Evolutionary conservation across 2,329 filamentous ascomycete species (phyloP).

Genomic region (Aspergillus nomiae): DNA sequence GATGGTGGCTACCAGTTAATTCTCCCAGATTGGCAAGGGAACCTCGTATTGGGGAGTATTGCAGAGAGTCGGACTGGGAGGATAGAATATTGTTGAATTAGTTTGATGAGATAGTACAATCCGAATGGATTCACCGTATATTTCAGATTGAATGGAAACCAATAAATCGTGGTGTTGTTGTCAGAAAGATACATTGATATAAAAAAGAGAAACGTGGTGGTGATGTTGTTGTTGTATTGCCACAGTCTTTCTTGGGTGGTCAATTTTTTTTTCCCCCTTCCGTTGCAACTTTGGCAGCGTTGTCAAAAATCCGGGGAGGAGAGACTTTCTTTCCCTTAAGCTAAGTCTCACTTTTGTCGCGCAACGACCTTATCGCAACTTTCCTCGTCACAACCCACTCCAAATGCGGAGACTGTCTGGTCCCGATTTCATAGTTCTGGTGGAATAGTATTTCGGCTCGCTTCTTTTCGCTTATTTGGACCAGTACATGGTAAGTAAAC

Average conservation of each 20-base stretch:
- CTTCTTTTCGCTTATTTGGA: conserved; percentile 28
- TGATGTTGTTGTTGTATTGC: background rate
- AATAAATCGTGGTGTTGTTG: background rate
- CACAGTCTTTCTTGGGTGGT: background rate
- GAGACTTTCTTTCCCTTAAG: conserved; percentile 2
- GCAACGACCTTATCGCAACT: conserved; percentile 26
- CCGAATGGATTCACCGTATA: background rate
- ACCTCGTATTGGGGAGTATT: background rate
- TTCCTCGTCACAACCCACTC: conserved; percentile 9
- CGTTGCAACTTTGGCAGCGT: background rate
- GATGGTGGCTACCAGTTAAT: background rate
- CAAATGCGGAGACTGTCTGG: conserved; percentile 24
- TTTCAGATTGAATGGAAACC: background rate
- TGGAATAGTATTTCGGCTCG: conserved; percentile 29
- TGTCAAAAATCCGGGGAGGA: conserved; percentile 7
- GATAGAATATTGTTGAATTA: background rate
- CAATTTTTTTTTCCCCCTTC: background rate
- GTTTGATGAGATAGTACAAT: background rate
- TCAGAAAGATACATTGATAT: background rate
- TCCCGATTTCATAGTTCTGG: conserved; percentile 24
- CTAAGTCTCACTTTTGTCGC: conserved; percentile 22
- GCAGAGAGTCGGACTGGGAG: background rate
- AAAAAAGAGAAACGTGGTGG: background rate
- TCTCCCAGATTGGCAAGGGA: background rate
- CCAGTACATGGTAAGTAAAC: conserved; percentile 27